Base-by-base conservation (phyloP, 2,329 filamentous ascomycete species). In the Cytospora schulzeri region DNA sequence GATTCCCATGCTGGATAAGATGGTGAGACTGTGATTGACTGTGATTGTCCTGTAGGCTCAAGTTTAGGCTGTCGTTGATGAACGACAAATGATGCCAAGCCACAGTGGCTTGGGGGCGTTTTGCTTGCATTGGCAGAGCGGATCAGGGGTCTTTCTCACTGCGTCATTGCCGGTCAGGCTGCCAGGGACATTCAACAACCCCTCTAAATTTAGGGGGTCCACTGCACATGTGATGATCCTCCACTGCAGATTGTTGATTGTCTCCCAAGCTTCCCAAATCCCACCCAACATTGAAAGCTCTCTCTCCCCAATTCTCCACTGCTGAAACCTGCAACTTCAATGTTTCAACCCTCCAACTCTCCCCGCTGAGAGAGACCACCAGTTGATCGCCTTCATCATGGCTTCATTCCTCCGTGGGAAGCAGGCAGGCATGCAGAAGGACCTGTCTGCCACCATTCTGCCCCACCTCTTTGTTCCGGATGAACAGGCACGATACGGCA, bases 371-470 rank as follows among this genome's bases (percentile, higher is more conserved):
- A 51, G 33, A 55, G 38, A 29, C 52, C 52, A 29, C 52, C 52
- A 28, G 17, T 17, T 22, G n/a, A 64, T 67, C 56, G 3, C 45
- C 45, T n/a, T 14, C 45, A 48, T 22, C 45, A 97, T 97, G 93
- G 88, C 93, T 62, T 87, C 91, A 71, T 94, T 98, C 75, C 81
- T 99, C 68, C 85, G 95, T 75, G 91, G 91, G 71, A 97, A 96
- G 83, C 95, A 98, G 83, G 87, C 92, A 64, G 95, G 95, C 73
- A 90, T 99, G 71, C 90, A 93, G 75, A 91, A 90, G 78, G 95
- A 98, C 79, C 85, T 99, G 69, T 97, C 93, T 60, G 88, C 88
- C 22, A 91, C 89, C 69, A 87, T 98, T 68, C 83, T 87, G 22
- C 85, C 92, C 45, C 91, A 92, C 67, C 80, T 91, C 17, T 97